Evolutionary conservation across 257 asterid species (phyloP).

Genomic region (Ballota nigra): DNA sequence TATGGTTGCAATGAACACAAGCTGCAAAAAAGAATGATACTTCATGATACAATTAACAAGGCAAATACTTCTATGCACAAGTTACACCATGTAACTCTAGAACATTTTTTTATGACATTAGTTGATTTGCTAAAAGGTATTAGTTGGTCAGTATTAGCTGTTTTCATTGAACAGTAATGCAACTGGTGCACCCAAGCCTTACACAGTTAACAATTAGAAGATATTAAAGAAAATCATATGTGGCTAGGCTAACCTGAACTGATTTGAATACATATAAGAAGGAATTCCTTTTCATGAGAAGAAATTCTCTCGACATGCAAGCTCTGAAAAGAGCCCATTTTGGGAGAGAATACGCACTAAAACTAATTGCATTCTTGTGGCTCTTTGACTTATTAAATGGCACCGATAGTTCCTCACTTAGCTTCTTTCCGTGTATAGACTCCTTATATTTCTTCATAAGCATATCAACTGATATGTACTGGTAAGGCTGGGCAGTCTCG

Average conservation of each 20-base stretch:
- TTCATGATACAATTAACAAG: neutral
- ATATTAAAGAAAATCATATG: neutral
- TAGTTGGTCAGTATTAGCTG: too few relatives aligned
- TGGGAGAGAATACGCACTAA: conserved; percentile 35
- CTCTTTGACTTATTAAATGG: conserved; percentile 40
- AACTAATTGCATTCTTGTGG: conserved; percentile 31
- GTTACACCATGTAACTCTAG: too few relatives aligned
- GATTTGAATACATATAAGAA: conserved; percentile 40
- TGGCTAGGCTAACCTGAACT: conserved; percentile 40
- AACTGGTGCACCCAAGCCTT: too few relatives aligned
- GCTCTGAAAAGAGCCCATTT: conserved; percentile 43
- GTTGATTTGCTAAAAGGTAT: too few relatives aligned
- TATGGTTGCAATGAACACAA: conserved; percentile 36
- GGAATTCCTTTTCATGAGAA: conserved; percentile 52
- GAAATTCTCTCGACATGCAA: conserved; percentile 50
- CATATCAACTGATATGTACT: conserved; percentile 34
- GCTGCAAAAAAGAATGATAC: conserved; percentile 30
- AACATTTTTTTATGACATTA: too few relatives aligned
- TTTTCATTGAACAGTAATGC: too few relatives aligned
- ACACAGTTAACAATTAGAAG: too few relatives aligned
- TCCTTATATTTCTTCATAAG: conserved; percentile 36
- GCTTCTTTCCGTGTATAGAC: conserved; percentile 37
- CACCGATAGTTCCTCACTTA: conserved; percentile 26
- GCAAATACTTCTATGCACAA: too few relatives aligned
- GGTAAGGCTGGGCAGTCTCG: conserved; percentile 30